phyloP scores from a whole-genome alignment of 306 rosid species.

The Vigna trinervia region DNA sequence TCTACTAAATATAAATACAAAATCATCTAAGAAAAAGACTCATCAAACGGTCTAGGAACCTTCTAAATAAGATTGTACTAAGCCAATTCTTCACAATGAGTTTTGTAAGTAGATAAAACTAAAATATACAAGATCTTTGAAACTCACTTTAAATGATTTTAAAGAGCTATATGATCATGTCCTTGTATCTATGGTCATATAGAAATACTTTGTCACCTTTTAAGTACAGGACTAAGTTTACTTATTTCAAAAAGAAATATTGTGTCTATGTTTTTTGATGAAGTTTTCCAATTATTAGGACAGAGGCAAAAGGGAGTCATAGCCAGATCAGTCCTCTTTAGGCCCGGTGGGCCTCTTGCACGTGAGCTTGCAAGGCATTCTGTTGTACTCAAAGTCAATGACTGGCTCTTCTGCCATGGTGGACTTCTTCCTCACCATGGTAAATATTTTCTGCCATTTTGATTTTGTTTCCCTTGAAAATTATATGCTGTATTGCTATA shows the following conservation, averaged over 20 bases:
- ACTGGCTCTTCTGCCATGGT: slow-evolving; percentile 98
- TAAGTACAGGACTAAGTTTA: slow-evolving; percentile 8
- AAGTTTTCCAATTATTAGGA: slow-evolving; percentile 66
- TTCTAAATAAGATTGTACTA: no score
- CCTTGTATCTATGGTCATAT: slow-evolving; percentile 7
- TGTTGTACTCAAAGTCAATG: slow-evolving; percentile 90
- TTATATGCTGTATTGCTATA: slow-evolving; percentile 1
- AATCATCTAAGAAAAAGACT: no score
- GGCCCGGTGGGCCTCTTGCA: slow-evolving; percentile 88
- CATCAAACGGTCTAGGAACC: no score
- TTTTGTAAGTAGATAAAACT: neutral
- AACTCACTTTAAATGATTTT: slow-evolving; percentile 1
- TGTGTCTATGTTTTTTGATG: slow-evolving; percentile 48
- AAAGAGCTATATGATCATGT: neutral
- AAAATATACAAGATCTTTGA: neutral
- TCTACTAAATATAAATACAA: no score
- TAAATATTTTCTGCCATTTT: slow-evolving; percentile 47
- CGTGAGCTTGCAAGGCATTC: slow-evolving; percentile 77
- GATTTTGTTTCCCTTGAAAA: neutral
- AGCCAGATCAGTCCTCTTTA: slow-evolving; percentile 83
- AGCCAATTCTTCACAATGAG: neutral
- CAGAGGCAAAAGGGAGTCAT: slow-evolving; percentile 95
- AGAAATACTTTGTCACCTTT: slow-evolving; percentile 13
- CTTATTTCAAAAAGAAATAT: slow-evolving; percentile 31
- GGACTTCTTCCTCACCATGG: slow-evolving; percentile 99